Evolutionary conservation across 169 alveolate genomes (phyloP).

Genomic region (Miamiensis avidus): DNA sequence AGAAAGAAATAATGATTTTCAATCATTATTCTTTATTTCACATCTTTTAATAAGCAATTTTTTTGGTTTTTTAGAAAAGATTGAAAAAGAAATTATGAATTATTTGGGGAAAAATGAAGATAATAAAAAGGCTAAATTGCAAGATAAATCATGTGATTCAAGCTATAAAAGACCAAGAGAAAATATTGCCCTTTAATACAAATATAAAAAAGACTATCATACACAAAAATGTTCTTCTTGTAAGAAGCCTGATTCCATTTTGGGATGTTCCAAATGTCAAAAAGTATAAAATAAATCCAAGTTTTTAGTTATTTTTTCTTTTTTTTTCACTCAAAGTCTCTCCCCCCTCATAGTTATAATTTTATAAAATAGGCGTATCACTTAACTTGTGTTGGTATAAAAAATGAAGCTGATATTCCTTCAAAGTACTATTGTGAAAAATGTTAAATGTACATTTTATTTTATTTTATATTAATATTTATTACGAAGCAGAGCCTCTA

Average conservation of each 20-base stretch:
- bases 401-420: background rate
- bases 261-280: background rate
- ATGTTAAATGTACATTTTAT: background rate
- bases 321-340: background rate
- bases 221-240: background rate
- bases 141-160: background rate
- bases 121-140: background rate
- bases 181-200: background rate
- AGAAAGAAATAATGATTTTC: too few relatives aligned
- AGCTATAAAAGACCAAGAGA: background rate
- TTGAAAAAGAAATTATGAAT: too few relatives aligned
- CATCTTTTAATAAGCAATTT: too few relatives aligned
- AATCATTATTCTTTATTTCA: too few relatives aligned
- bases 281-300: background rate
- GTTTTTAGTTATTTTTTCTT: too few relatives aligned
- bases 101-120: background rate
- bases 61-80: too few relatives aligned
- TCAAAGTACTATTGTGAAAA: background rate
- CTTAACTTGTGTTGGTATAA: background rate
- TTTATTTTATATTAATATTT: too few relatives aligned
- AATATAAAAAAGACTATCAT: background rate
- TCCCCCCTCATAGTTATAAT: background rate
- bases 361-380: background rate
- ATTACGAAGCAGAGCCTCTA: too few relatives aligned
- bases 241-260: background rate